These are phyloP conservation scores for Aspergillus alliaceus DNA, from an alignment of 2,329 filamentous ascomycete genomes.

Conservation along the genomic window DNA sequence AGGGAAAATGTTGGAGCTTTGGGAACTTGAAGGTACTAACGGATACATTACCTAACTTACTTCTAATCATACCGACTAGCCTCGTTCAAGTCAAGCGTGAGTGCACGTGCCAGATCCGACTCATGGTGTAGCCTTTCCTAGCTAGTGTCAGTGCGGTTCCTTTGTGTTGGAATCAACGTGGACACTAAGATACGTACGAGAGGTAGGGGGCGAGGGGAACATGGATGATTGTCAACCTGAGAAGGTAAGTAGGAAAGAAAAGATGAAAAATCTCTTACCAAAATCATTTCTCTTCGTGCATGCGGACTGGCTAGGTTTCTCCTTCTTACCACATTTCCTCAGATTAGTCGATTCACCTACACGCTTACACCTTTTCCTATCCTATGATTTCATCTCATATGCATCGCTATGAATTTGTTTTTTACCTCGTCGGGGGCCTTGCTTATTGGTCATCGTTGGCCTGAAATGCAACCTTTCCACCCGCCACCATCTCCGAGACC, in stretches of 20 bases:
- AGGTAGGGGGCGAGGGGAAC: neutral
- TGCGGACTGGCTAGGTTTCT: neutral
- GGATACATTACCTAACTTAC: too few relatives aligned
- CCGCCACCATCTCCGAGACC: slow-evolving; percentile 6
- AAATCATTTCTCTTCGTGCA: neutral
- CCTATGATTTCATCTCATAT: neutral
- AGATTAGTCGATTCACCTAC: neutral
- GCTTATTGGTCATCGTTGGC: slow-evolving; percentile 9
- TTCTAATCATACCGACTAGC: too few relatives aligned
- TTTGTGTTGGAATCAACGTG: neutral
- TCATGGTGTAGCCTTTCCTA: neutral
- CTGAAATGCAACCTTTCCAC: slow-evolving; percentile 19
- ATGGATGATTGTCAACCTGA: neutral
- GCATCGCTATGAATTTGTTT: slow-evolving; percentile 2
- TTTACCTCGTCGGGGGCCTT: neutral
- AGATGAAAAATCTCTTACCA: neutral
- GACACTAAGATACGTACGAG: neutral
- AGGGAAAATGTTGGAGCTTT: neutral
- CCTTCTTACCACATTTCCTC: neutral
- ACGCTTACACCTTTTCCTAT: neutral
- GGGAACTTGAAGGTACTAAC: neutral
- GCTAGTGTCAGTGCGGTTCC: neutral
- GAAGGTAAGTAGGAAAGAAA: neutral
- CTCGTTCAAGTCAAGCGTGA: neutral
- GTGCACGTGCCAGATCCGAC: neutral